These are phyloP conservation scores for Paracorniculantispora psalliotae DNA, from an alignment of 2,329 filamentous ascomycete species.

Conservation along the genomic window DNA sequence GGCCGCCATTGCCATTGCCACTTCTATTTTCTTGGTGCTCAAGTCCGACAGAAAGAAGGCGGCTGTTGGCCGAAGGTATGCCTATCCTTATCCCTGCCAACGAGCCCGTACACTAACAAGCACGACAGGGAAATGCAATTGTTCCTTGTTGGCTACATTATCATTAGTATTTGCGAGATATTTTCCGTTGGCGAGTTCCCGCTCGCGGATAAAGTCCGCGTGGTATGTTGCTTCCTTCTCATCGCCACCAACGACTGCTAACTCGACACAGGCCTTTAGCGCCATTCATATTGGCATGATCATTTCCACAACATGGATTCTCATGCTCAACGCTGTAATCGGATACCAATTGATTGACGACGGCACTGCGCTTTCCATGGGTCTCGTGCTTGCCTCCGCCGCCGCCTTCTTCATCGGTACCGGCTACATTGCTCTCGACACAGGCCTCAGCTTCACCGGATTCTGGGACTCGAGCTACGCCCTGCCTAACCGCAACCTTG, in stretches of 20 bases:
- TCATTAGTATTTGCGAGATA: slow-evolving; percentile 92
- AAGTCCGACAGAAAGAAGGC: slow-evolving; percentile 86
- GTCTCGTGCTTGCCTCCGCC: slow-evolving; percentile 67
- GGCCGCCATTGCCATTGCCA: slow-evolving; percentile 68
- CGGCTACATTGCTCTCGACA: slow-evolving; percentile 93
- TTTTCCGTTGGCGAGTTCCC: slow-evolving; percentile 92
- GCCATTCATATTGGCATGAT: slow-evolving; percentile 89
- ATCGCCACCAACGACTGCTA: slow-evolving; percentile 14
- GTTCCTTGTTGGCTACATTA: slow-evolving; percentile 79
- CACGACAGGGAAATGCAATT: slow-evolving; percentile 83
- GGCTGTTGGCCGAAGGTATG: slow-evolving; percentile 85
- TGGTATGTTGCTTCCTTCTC: slow-evolving; percentile 51
- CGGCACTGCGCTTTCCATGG: slow-evolving; percentile 78
- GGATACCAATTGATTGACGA: slow-evolving; percentile 94
- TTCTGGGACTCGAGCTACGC: slow-evolving; percentile 62
- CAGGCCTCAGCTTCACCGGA: slow-evolving; percentile 77
- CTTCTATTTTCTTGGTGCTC: slow-evolving; percentile 64
- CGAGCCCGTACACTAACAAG: background rate
- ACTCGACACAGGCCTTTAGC: slow-evolving; percentile 64
- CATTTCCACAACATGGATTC: slow-evolving; percentile 79
- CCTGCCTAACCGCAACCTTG: slow-evolving; percentile 66
- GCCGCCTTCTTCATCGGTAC: slow-evolving; percentile 76
- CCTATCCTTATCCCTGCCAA: slow-evolving; percentile 6
- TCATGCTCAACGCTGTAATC: slow-evolving; percentile 86
- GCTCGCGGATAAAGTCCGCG: slow-evolving; percentile 61